Evolutionary conservation across 345 rosid species (phyloP).

Genomic region (Acer saccharum): DNA sequence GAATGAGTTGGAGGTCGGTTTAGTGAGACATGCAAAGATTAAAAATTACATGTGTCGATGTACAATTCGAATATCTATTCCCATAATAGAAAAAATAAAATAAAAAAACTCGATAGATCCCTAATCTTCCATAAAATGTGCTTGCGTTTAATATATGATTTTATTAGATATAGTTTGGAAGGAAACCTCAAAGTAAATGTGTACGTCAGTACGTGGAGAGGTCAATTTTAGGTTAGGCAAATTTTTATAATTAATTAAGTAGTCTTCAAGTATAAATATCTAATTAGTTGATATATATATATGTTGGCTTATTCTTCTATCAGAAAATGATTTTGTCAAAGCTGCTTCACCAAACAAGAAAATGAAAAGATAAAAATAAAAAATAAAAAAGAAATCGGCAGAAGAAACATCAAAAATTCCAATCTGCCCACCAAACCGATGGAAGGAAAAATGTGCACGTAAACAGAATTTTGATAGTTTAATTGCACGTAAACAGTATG

Average conservation of each 20-base stretch:
- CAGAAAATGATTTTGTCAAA: neutral
- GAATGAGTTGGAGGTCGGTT: no score
- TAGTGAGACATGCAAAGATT: no score
- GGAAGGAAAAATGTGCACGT: no score
- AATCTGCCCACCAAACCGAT: slow-evolving; percentile 5
- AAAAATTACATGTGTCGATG: no score
- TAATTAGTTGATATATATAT: neutral
- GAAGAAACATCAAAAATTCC: neutral
- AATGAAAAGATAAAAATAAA: neutral
- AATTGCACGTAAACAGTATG: neutral
- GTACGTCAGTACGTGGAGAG: neutral
- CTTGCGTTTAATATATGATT: no score
- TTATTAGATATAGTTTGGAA: neutral
- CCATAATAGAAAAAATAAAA: no score
- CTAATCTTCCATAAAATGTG: no score
- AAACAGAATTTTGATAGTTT: neutral
- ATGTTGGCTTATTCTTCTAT: neutral
- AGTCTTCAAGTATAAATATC: neutral
- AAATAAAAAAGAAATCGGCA: neutral
- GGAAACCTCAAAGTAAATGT: neutral
- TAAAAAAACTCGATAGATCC: no score
- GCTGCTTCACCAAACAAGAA: slow-evolving; percentile 4
- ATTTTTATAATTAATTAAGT: neutral
- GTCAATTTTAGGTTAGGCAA: neutral
- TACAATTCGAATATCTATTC: no score